These are phyloP conservation scores for Blastobotrys proliferans DNA, from an alignment of 1,139 yeast species.

Conservation along the genomic window DNA sequence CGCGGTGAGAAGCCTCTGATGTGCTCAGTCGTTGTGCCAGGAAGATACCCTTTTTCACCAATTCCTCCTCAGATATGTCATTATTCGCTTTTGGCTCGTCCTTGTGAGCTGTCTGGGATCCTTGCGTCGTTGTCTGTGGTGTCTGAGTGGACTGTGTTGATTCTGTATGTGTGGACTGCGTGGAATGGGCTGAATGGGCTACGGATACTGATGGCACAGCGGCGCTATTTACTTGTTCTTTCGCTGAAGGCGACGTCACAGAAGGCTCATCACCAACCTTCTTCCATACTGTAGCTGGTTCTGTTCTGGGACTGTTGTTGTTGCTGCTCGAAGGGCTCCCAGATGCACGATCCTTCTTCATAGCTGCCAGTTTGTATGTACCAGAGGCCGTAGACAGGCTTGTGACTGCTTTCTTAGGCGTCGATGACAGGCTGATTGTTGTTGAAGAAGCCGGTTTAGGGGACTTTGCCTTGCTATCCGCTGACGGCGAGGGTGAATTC, in stretches of 20 bases:
- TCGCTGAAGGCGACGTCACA: constrained; percentile 8
- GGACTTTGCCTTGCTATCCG: constrained; percentile 1
- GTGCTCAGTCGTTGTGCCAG: constrained; percentile 34
- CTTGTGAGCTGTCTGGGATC: not conserved
- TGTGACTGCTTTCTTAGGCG: constrained; percentile 22
- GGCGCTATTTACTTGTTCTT: not conserved
- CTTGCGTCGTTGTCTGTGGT: not conserved
- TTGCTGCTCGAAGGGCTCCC: constrained; percentile 14
- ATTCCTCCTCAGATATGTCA: constrained; percentile 33
- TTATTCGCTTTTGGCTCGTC: too few relatives aligned
- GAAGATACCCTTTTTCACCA: constrained; percentile 35
- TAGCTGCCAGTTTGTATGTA: constrained; percentile 33
- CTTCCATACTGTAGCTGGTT: constrained; percentile 28
- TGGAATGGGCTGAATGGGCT: not conserved
- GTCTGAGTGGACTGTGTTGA: not conserved
- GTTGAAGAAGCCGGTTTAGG: constrained; percentile 6
- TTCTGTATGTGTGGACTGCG: not conserved
- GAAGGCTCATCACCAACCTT: constrained; percentile 18
- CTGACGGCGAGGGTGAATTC: not conserved
- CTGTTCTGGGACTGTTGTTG: constrained; percentile 26
- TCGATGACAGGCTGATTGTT: constrained; percentile 14
- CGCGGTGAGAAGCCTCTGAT: constrained; percentile 22
- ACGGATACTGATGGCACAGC: not conserved
- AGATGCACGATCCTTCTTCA: constrained; percentile 24
- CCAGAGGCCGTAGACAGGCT: constrained; percentile 34